A percentile compares a stretch with the other conserved stretches of the same genome.
These are phyloP conservation scores for Ustilago curta DNA, from an alignment of 1,284 basidiomycete genomes.

Conservation along the genomic window DNA sequence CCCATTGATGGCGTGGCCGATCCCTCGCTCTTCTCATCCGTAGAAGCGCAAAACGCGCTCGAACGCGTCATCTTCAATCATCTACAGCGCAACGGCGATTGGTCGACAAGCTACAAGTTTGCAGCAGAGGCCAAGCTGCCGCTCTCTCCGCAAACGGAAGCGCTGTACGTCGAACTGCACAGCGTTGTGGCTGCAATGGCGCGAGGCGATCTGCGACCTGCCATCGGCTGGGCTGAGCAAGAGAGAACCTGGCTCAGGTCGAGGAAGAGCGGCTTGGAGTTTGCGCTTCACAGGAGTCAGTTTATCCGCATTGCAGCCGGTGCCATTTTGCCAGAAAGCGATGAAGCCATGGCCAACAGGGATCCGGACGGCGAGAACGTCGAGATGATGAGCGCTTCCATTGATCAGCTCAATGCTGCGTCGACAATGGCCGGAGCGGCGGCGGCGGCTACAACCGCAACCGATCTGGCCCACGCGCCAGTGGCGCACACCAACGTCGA, in stretches of 20 bases:
- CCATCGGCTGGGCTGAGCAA: constrained; percentile 55
- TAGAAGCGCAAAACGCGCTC: constrained; percentile 49
- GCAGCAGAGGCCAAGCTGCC: constrained; percentile 34
- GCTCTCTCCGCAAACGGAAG: constrained; percentile 15
- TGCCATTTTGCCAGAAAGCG: constrained; percentile 15
- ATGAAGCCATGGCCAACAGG: constrained; percentile 4
- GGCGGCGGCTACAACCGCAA: background rate
- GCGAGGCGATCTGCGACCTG: constrained; percentile 51
- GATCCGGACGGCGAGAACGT: constrained; percentile 58
- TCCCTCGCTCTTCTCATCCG: constrained; percentile 52
- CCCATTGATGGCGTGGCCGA: constrained; percentile 56
- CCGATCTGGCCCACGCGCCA: background rate
- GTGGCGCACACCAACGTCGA: constrained; percentile 43
- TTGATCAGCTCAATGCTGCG: constrained; percentile 20
- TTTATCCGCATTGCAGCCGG: constrained; percentile 60
- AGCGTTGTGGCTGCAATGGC: constrained; percentile 30
- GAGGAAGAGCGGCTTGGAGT: constrained; percentile 57
- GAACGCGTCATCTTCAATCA: constrained; percentile 58
- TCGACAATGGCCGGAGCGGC: background rate
- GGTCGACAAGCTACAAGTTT: constrained; percentile 49
- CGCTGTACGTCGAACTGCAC: constrained; percentile 34
- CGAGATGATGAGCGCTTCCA: constrained; percentile 42
- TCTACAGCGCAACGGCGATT: constrained; percentile 59
- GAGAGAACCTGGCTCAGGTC: constrained; percentile 42
- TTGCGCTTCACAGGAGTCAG: constrained; percentile 56